Conservation (phyloP, 2,329 filamentous ascomycete species). For the Colletotrichum sp. region DNA sequence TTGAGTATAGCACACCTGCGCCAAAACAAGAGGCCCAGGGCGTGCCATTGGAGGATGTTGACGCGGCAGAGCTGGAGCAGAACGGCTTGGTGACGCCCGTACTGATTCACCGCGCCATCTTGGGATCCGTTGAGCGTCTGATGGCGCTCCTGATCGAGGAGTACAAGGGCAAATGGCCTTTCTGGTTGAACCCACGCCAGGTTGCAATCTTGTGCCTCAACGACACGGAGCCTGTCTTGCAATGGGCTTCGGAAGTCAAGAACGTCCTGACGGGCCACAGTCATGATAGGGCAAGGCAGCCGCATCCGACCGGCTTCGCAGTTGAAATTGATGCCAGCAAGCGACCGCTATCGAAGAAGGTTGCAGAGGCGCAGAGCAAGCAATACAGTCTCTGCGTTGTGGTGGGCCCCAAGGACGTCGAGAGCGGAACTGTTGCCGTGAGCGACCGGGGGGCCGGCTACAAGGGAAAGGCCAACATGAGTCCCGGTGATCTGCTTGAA, state of each 20-base stretch:
- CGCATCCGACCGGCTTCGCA: constrained; percentile 64
- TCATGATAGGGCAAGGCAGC: constrained; percentile 34
- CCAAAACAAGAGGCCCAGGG: constrained; percentile 65
- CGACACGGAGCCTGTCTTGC: constrained; percentile 57
- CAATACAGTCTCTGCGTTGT: constrained; percentile 78
- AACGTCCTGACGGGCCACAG: constrained; percentile 56
- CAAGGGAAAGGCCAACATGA: constrained; percentile 41
- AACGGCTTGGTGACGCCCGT: constrained; percentile 72
- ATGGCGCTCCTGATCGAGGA: constrained; percentile 87
- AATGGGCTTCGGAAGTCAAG: constrained; percentile 52
- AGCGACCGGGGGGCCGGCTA: constrained; percentile 30
- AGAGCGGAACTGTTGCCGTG: constrained; percentile 58
- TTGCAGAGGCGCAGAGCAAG: constrained; percentile 72
- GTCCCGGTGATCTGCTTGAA: constrained; percentile 47
- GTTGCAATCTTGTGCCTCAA: constrained; percentile 78
- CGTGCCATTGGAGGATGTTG: constrained; percentile 42
- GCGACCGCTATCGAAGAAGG: constrained; percentile 70
- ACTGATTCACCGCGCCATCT: constrained; percentile 83
- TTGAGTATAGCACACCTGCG: constrained; percentile 75
- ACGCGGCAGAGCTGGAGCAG: constrained; percentile 33
- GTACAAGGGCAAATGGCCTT: constrained; percentile 81
- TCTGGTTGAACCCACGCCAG: constrained; percentile 87
- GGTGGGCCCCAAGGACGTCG: constrained; percentile 70
- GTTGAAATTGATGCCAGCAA: constrained; percentile 74
- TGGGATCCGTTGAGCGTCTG: constrained; percentile 84